phyloP scores from a whole-genome alignment of 768 basidiomycete genomes.

The Phlebiopsis gigantea region DNA sequence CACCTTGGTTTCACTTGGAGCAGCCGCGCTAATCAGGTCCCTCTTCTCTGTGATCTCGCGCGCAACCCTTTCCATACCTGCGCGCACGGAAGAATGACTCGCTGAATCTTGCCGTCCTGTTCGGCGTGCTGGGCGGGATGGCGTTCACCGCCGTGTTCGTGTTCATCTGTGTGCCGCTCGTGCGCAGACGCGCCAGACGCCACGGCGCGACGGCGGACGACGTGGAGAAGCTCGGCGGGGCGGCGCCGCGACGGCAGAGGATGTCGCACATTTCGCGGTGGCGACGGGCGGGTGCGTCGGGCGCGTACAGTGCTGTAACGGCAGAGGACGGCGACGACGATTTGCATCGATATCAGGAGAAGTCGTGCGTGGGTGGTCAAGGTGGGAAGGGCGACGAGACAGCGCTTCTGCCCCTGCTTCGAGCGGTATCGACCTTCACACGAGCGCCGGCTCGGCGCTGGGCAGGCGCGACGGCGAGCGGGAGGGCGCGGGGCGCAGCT shows the following conservation, averaged over 20 bases:
- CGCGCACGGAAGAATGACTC: not conserved
- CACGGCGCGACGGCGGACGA: too few relatives aligned
- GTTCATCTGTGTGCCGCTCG: conserved; percentile 15
- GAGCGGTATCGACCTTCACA: conserved; percentile 22
- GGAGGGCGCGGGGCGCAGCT: conserved; percentile 12
- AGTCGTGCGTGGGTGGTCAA: conserved; percentile 18
- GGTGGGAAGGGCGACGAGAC: not conserved
- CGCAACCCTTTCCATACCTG: not conserved
- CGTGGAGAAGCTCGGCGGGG: too few relatives aligned
- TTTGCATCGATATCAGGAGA: conserved; percentile 10
- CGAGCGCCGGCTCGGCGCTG: conserved; percentile 13
- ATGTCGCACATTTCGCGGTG: conserved; percentile 1
- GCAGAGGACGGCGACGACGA: not conserved
- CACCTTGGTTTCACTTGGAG: not conserved
- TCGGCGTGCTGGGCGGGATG: conserved; percentile 19
- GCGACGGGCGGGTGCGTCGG: not conserved
- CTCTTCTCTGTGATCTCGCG: not conserved
- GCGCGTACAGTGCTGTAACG: not conserved
- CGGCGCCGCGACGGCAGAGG: too few relatives aligned
- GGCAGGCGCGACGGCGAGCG: conserved; percentile 8
- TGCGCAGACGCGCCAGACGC: conserved; percentile 12
- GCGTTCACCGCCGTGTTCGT: conserved; percentile 15
- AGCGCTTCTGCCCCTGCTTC: conserved; percentile 19
- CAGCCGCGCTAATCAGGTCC: conserved; percentile 1
- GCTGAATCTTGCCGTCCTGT: conserved; percentile 15